Evolutionary conservation across 148 eudicot genomes (phyloP), one percentile per base, ranked within the genome.

Genomic region (Vaccinium macrocarpon): DNA sequence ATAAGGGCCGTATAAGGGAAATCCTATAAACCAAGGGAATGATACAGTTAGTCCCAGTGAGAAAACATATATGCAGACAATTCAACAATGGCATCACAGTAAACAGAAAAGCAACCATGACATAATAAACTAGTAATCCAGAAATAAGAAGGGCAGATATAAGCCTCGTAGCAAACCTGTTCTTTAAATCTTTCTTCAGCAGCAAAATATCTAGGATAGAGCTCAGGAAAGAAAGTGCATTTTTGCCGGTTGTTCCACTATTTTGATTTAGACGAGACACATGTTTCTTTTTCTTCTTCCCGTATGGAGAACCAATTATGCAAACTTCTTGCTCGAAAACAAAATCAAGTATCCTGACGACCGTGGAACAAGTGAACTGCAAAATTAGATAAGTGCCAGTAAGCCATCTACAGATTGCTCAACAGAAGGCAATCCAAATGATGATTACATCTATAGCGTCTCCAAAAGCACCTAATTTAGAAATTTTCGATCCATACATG

Each of bases 141-240:
- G 55, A 51, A 50, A 79, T 19, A 56, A 21, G 7, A 59, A 84
- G 29, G 38, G 55, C 5, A 57, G 29, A 64, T 81, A 18, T 6
- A 15, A 42, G 3, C 27, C 53, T 18, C 35, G 57, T 23, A 61
- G 75, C 84, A 64, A n/a, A 93, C 95, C 95, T 92, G 87, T 90
- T 89, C 76, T 85, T 84, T 68, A 97, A 87, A 86, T 92, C 91
- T 86, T 93, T 97, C 91, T 97, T 97, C 85, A 97, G 82, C 23
- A 91, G 90, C 82, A 97, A 78, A 68, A 97, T 87, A 76, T 97
- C 98, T 74, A 97, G 95, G 72, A 97, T 91, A 70, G 95, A 91
- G 79, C 96, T 90, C 48, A 95, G 84, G 84, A 88, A 90, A 80
- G 87, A 61, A 48, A 95, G 84, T 55, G 82, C 64, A 84, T 82